Base-by-base conservation (phyloP, 1,284 basidiomycete species). In the Trichosporon ovoides region DNA sequence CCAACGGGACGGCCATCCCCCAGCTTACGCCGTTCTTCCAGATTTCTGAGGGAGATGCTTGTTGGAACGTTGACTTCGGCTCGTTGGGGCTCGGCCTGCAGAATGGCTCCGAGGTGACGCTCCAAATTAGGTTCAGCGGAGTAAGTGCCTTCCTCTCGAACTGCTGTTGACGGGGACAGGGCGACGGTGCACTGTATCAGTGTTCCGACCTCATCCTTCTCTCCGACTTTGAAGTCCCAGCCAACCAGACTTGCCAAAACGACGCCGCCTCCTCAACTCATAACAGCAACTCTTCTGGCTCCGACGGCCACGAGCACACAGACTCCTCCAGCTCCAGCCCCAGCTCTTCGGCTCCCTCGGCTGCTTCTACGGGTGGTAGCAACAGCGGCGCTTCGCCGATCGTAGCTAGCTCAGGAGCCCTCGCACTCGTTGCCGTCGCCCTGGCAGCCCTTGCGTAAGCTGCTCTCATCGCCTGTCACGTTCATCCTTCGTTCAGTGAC, bases 121-220 rank as follows among this genome's bases (percentile, higher is more conserved):
- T 73, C 14, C 70, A 71, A 48, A 63, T 72, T 35, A 61, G 67
- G 48, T 71, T 58, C 62, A 56, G 70, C 52, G 73, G 72, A 9
- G 73, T 72, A 53, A 64, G 70, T 69, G 19, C 12, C 10, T 6
- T 1, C 34, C 6, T 13, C 3, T 28, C 3, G 4, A 2, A 2
- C 22, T 22, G 7, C 12, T n/a, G n/a, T 40, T 58, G 14, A 54
- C 52, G 83, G 28, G 1, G 72, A 24, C 82, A 87, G 80, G 79
- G 85, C 18, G 88, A 90, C 68, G 85, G 84, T 35, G 67, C 77
- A 49, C 80, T 89, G 10, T 88, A 80, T 77, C 87, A 89, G 84
- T 89, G 87, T 69, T 81, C 87, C 48, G 87, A 90, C 74, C 73
- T 91, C 54, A 83, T 84, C 7, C 78, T 91, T 31, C 79, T 83